These are phyloP conservation scores for Elongisporangium prolatum DNA, from an alignment of 352 stramenopile species.

Conservation along the genomic window DNA sequence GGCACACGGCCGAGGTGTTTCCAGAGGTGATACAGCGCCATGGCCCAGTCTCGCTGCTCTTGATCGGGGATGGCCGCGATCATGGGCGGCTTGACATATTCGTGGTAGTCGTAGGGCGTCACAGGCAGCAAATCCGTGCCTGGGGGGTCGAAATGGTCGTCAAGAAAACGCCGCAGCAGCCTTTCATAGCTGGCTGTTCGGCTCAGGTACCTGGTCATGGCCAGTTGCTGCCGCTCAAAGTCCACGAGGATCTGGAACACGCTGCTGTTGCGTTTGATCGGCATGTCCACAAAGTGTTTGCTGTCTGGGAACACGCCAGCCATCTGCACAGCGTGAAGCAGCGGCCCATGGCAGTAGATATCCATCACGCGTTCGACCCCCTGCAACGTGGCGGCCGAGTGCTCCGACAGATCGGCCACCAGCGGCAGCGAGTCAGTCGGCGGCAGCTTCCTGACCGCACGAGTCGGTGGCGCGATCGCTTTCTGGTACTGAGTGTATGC, in stretches of 20 bases:
- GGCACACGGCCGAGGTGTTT: conserved; percentile 55
- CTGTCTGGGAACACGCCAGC: conserved; percentile 79
- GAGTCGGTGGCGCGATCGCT: neutral
- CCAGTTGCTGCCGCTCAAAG: conserved; percentile 50
- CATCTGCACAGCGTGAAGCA: conserved; percentile 74
- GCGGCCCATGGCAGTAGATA: conserved; percentile 65
- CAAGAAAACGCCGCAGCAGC: conserved; percentile 63
- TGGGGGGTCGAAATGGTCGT: conserved; percentile 76
- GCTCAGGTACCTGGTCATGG: conserved; percentile 42
- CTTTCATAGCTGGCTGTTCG: conserved; percentile 17
- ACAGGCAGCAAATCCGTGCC: conserved; percentile 71
- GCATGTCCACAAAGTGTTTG: conserved; percentile 94
- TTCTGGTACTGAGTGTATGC: too few relatives aligned
- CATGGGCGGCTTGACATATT: conserved; percentile 38
- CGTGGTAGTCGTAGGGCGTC: conserved; percentile 67
- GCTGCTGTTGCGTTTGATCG: conserved; percentile 77
- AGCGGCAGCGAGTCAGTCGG: conserved; percentile 14
- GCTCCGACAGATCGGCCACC: conserved; percentile 16
- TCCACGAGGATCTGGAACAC: conserved; percentile 66
- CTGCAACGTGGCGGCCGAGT: too few relatives aligned
- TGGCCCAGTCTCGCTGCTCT: conserved; percentile 57
- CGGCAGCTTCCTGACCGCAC: conserved; percentile 8
- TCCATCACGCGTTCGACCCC: conserved; percentile 60
- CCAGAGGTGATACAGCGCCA: conserved; percentile 74
- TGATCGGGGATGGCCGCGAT: conserved; percentile 47